Evolutionary conservation across 306 rosid species (phyloP), one percentile per base, ranked within the genome.

Genomic region (Cyclanthera cordifolia): DNA sequence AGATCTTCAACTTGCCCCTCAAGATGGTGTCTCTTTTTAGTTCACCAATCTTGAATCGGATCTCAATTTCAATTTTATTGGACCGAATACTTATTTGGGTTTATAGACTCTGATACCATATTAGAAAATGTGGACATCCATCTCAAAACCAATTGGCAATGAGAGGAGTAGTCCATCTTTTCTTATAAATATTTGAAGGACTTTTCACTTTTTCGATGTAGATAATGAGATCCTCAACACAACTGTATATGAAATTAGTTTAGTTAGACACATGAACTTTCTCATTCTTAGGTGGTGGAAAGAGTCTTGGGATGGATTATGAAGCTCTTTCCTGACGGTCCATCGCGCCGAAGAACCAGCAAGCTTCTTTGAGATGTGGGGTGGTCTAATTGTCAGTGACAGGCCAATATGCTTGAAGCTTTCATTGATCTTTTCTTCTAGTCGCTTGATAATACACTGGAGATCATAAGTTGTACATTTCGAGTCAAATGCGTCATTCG

Each of bases 291-390:
- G 99, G 99, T 94, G 71, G 97, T 94, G 70, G 99, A 94, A 80
- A 82, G 97, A 76, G 99, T 90, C 58, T 80, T 88, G 80, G 99
- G 99, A 75, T 94, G 99, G 99, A 90, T 90, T 71, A 94, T 94
- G 99, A 86, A 85, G 84, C 86, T 94, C 67, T 94, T 94, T 73
- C 99, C 97, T 0, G 95, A 95, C 11, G 99, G 99, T 63, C 96
- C 97, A 53, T 81, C 99, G 58, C 87, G 48, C 74, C 86, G 96
- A 71, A 85, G 97, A 83, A 88, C 92, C 65, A 90, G 97, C 85
- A 90, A 94, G 72, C 96, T 90, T 72, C 94, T 85, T 64, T 94
- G 81, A 86, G 58, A 56, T 64, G 20, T n/a, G 53, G 25, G 67
- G n/a, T 12, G 68, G 11, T 61, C 25, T 9, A 5, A 34, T 67